phyloP scores from a whole-genome alignment of 176 grass and related monocot genomes.

The Phyllostachys edulis region DNA sequence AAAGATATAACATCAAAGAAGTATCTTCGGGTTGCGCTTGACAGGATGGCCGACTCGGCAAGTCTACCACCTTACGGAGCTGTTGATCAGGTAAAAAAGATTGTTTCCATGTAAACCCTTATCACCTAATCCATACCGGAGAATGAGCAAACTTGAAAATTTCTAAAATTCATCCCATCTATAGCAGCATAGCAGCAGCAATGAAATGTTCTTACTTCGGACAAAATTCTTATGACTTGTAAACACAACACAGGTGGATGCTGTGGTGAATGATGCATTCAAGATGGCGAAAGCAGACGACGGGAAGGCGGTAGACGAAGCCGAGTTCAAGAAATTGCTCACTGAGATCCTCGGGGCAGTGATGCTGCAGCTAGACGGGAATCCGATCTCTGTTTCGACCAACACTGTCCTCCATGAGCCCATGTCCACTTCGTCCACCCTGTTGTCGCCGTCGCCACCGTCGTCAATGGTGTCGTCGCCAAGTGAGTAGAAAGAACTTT shows the following conservation, averaged over 20 bases:
- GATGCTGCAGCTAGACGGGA: constrained; percentile 83
- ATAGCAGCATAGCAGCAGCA: not conserved
- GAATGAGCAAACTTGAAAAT: not conserved
- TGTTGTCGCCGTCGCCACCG: constrained; percentile 36
- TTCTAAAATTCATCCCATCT: not conserved
- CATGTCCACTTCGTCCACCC: constrained; percentile 43
- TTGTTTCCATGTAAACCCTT: not conserved
- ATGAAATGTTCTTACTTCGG: not conserved
- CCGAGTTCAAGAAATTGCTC: constrained; percentile 74
- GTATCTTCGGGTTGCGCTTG: constrained; percentile 55
- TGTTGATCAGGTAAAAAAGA: constrained; percentile 54
- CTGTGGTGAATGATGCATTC: constrained; percentile 62
- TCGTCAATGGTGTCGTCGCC: constrained; percentile 41
- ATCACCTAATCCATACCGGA: not conserved
- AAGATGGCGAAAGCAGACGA: constrained; percentile 55
- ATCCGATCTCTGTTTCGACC: constrained; percentile 56
- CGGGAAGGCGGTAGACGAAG: constrained; percentile 52
- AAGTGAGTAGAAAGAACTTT: not conserved
- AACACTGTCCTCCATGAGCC: constrained; percentile 80
- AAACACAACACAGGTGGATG: constrained; percentile 53
- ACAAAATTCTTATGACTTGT: not conserved
- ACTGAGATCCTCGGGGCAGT: constrained; percentile 68
- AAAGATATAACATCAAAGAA: constrained; percentile 49
- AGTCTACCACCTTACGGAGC: constrained; percentile 71
- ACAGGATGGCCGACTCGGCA: constrained; percentile 56